These are phyloP conservation scores for Pseudoscleropodium purum DNA, from an alignment of 225 moss, liverwort and hornwort species.

Conservation along the genomic window DNA sequence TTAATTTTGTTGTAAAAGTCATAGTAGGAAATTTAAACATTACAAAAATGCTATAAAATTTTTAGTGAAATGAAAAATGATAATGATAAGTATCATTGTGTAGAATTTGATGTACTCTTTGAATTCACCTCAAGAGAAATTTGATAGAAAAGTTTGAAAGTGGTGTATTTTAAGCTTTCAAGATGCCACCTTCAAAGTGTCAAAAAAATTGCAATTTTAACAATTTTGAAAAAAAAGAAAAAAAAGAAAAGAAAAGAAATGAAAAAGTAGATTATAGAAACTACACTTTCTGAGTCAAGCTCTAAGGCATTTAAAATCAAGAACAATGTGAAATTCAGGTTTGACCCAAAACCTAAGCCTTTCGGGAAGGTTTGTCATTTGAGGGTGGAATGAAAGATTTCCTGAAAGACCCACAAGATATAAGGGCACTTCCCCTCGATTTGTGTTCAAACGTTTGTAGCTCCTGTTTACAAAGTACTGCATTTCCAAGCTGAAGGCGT, in stretches of 20 bases:
- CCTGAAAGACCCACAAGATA: not conserved
- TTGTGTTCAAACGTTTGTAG: not conserved
- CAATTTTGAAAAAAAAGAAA: not conserved
- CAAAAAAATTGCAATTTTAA: not conserved
- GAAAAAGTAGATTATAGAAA: not conserved
- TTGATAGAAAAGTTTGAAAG: not conserved
- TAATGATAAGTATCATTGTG: not conserved
- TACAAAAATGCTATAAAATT: not conserved
- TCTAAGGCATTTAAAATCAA: not conserved
- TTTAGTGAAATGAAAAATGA: not conserved
- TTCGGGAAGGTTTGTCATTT: not conserved
- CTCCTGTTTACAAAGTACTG: not conserved
- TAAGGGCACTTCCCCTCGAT: not conserved
- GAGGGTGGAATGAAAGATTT: too few species aligned
- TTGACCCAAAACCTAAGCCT: not conserved
- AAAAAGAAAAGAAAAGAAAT: not conserved
- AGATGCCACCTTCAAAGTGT: not conserved
- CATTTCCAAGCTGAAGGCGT: not conserved
- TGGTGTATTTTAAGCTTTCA: not conserved
- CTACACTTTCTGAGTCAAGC: not conserved
- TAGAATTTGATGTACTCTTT: not conserved
- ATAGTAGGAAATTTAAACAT: not conserved
- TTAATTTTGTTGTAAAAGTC: not conserved
- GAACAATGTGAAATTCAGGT: not conserved
- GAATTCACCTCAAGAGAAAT: not conserved